Percentiles rank a stretch among this genome's conserved stretches.
These are phyloP conservation scores for Trypanosomatidae sp. DNA, from an alignment of 208 protist genomes.

Conservation along the genomic window DNA sequence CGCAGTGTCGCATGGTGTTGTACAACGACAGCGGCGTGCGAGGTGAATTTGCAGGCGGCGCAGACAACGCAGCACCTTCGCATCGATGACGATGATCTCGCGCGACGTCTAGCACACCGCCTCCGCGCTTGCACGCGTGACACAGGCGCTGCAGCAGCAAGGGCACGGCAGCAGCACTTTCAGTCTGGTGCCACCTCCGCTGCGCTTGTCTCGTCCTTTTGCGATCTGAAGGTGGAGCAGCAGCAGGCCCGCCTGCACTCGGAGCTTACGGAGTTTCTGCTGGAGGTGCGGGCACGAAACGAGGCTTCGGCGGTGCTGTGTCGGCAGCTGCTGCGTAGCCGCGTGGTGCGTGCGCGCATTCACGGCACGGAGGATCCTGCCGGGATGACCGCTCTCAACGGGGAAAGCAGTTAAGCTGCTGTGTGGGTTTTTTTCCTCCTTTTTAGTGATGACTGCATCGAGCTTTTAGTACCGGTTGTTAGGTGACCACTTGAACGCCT, in stretches of 20 bases:
- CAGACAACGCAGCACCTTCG: conserved; percentile 11
- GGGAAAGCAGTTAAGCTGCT: too few relatives aligned
- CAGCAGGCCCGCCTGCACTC: conserved; percentile 40
- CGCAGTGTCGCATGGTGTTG: too few relatives aligned
- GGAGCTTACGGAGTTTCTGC: conserved; percentile 59
- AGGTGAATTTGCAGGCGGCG: background rate
- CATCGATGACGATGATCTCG: conserved; percentile 24
- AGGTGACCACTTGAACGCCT: too few relatives aligned
- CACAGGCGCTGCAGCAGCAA: too few relatives aligned
- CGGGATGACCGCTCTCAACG: too few relatives aligned
- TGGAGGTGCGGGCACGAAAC: conserved; percentile 41
- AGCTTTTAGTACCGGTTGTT: too few relatives aligned
- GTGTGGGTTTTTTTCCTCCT: too few relatives aligned
- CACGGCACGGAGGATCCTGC: too few relatives aligned
- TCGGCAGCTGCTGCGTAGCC: conserved; percentile 37
- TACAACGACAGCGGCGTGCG: background rate
- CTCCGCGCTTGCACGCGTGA: conserved; percentile 26
- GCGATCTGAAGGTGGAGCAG: conserved; percentile 53
- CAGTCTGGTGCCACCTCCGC: too few relatives aligned
- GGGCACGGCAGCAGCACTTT: too few relatives aligned
- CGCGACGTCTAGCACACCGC: conserved; percentile 25
- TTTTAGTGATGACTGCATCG: too few relatives aligned
- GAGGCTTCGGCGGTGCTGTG: conserved; percentile 28
- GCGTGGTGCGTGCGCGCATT: conserved; percentile 10
- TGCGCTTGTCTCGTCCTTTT: conserved; percentile 25